Conservation (phyloP, 2,329 filamentous ascomycete species). For the Macrophomina pseudophaseolina region DNA sequence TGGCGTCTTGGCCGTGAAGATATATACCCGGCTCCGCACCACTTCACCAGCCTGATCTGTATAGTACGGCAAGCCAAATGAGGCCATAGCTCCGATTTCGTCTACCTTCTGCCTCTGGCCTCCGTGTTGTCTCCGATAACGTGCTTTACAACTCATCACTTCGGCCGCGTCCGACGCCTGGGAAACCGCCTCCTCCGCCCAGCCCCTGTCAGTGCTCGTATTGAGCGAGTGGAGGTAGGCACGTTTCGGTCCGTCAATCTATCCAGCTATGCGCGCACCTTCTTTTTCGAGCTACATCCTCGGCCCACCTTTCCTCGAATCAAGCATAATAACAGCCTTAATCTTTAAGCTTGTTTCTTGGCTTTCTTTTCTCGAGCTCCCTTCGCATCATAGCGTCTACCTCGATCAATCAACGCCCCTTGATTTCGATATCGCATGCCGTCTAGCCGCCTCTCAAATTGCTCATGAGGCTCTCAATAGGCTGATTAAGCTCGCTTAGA, state of each 20-base stretch:
- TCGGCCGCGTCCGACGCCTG: neutral
- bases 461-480: neutral
- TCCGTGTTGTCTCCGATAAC: neutral
- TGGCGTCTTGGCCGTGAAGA: conserved; percentile 4
- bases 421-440: neutral
- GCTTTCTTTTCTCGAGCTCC: no score
- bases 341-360: conserved; percentile 1
- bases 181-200: neutral
- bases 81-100: neutral
- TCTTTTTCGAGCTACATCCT: neutral
- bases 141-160: neutral
- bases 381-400: neutral
- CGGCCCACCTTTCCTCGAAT: neutral
- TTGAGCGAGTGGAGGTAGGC: neutral
- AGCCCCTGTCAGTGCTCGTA: neutral
- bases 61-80: neutral
- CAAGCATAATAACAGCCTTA: conserved; percentile 8
- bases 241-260: neutral
- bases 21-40: neutral
- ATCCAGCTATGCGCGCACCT: neutral
- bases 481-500: neutral
- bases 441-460: neutral
- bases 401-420: neutral
- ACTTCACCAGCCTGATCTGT: neutral
- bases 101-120: neutral